Evolutionary conservation across 225 moss, liverwort and hornwort genomes (phyloP).

Genomic region (Lunularia cruciata): DNA sequence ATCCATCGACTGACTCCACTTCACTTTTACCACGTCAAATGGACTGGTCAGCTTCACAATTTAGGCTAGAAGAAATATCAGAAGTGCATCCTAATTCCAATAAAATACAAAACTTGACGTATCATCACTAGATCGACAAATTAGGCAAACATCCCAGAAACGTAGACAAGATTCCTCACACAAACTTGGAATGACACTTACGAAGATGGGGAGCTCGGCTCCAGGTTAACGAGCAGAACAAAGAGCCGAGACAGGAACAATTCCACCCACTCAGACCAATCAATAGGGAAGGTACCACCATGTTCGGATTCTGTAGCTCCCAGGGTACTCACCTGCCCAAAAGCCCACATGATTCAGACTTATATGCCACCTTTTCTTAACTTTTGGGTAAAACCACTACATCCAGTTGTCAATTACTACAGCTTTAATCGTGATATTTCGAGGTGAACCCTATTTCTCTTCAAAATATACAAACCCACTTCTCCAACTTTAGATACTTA

Average conservation of each 20-base stretch:
- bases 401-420: not conserved
- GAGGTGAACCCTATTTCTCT: not conserved
- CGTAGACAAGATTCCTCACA: slow-evolving; percentile 18
- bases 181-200: slow-evolving; percentile 33
- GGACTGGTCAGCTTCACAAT: slow-evolving; percentile 7
- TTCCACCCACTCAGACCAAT: slow-evolving; percentile 77
- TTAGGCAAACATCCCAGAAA: not conserved
- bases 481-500: slow-evolving; percentile 45
- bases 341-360: not conserved
- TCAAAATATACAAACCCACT: slow-evolving; percentile 13
- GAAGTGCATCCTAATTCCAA: too few relatives aligned
- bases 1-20: slow-evolving; percentile 62
- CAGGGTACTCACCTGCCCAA: slow-evolving; percentile 56
- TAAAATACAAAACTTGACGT: too few relatives aligned
- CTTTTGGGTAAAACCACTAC: not conserved
- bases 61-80: too few relatives aligned
- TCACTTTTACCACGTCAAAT: slow-evolving; percentile 46
- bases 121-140: not conserved
- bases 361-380: not conserved
- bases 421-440: not conserved
- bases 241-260: slow-evolving; percentile 72
- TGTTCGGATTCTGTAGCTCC: slow-evolving; percentile 59
- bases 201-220: slow-evolving; percentile 52
- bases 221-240: slow-evolving; percentile 76
- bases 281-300: slow-evolving; percentile 58